Percentiles rank a stretch among this genome's conserved stretches.
These are phyloP conservation scores for Selaginella moellendorffii DNA, from an alignment of 75 land plant genomes.

Conservation along the genomic window DNA sequence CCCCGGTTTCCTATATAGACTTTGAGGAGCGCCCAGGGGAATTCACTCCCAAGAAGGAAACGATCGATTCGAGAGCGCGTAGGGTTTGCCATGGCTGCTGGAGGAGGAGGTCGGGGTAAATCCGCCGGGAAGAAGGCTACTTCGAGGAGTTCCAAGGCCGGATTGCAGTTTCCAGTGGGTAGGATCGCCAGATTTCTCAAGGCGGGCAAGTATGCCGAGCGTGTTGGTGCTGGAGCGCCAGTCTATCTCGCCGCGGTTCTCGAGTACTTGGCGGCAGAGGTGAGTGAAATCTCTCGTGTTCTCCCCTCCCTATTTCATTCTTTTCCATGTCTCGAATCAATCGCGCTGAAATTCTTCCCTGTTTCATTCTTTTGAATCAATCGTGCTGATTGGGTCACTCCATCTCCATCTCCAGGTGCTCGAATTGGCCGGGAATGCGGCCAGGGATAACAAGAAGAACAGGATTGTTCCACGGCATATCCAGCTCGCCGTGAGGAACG, in stretches of 20 bases:
- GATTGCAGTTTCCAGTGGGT: neutral
- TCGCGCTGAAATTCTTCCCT: too few relatives aligned
- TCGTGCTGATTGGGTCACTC: too few relatives aligned
- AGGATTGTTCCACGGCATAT: neutral
- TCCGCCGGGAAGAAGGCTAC: neutral
- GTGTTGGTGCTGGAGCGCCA: neutral
- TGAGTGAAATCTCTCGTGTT: neutral
- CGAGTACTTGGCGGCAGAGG: neutral
- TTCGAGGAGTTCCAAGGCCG: neutral
- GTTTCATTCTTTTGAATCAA: too few relatives aligned
- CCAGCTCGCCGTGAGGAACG: neutral
- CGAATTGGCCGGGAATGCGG: neutral
- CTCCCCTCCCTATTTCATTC: neutral
- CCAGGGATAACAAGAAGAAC: neutral
- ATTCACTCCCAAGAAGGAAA: neutral
- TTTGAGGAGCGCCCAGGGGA: neutral
- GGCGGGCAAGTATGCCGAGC: neutral
- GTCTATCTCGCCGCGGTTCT: neutral
- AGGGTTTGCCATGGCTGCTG: neutral
- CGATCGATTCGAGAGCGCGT: too few relatives aligned
- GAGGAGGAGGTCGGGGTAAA: neutral
- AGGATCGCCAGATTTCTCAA: neutral
- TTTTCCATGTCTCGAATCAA: neutral
- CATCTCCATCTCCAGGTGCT: neutral
- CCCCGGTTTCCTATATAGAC: neutral